Evolutionary conservation across 73 alveolate species (phyloP).

Genomic region (Tetrahymena malaccensis): DNA sequence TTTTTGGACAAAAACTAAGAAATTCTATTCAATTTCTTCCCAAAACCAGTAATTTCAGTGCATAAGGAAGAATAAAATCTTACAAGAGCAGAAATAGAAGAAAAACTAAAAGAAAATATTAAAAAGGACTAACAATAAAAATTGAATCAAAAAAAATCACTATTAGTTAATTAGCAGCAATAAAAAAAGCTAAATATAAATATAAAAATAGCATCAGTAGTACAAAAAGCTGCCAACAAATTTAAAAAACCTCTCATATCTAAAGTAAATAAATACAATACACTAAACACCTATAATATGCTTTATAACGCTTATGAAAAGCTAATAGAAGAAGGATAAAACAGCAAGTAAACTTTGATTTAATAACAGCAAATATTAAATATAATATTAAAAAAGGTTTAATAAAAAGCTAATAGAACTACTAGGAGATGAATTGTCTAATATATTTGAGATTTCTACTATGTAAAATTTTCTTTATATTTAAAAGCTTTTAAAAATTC

Average conservation of each 20-base stretch:
- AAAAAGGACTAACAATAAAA: background rate
- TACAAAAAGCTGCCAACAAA: background rate
- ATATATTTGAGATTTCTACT: background rate
- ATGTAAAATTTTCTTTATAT: background rate
- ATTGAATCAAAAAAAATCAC: background rate
- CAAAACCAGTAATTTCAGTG: background rate
- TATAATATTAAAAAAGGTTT: background rate
- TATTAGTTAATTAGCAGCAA: background rate
- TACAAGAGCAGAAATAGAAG: background rate
- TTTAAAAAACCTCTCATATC: background rate
- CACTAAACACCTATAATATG: background rate
- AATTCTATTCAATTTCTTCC: background rate
- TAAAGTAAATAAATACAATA: background rate
- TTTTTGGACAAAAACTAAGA: background rate
- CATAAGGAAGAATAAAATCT: background rate
- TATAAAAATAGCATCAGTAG: background rate
- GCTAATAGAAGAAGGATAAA: background rate
- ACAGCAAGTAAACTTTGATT: background rate
- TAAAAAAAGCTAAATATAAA: background rate
- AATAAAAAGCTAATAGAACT: background rate
- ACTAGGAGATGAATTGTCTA: background rate
- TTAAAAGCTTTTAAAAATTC: background rate
- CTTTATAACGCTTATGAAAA: background rate
- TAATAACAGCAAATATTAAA: background rate
- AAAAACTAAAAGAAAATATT: background rate